Evolutionary conservation across 225 moss, liverwort and hornwort species (phyloP), one percentile per base, ranked within the genome.

Genomic region (Marchantia paleacea): DNA sequence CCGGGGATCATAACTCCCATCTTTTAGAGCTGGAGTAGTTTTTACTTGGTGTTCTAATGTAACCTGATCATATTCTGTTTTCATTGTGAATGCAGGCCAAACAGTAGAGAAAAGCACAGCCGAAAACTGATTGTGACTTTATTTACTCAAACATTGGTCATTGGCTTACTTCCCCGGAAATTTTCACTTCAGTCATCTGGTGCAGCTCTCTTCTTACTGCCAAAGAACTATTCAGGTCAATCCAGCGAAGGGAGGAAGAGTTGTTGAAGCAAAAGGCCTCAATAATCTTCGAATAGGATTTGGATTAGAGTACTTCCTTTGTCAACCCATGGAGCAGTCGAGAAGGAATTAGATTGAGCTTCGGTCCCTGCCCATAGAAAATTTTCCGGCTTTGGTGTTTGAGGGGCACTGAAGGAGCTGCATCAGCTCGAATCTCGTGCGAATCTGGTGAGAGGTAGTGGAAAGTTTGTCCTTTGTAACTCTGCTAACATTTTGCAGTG

Each of bases 401-500:
- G 24, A 64, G 25, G 52, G 7, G 13, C 64, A 51, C 16, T 26
- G 64, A 48, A 65, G 31, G 53, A 65, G 53, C 48, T 62, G 50
- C 77, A 63, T 50, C 64, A 63, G 64, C n/a, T 64, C 75, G 48
- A 77, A 22, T 77, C 12, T 63, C 25, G 48, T 28, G n/a, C 78
- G 16, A 54, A 61, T 30, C 20, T 61, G 47, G 22, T 63, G 7
- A 28, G 65, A 30, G 65, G 19, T 49, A 20, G 58, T 25, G 78
- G 48, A 47, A 62, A 55, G 75, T 54, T 75, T 60, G 57, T n/a
- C 78, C 24, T 24, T 70, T 57, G 79, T 57, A 69, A 24, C 31
- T 77, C 30, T 79, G 50, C 53, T 69, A 71, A 70, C 79, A 55
- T 79, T 69, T 79, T 79, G 79, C 70, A 79, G 54, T 70, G 50